Evolutionary conservation across 306 rosid genomes (phyloP), one percentile per base, ranked within the genome.

Genomic region (Trifolium dubium): DNA sequence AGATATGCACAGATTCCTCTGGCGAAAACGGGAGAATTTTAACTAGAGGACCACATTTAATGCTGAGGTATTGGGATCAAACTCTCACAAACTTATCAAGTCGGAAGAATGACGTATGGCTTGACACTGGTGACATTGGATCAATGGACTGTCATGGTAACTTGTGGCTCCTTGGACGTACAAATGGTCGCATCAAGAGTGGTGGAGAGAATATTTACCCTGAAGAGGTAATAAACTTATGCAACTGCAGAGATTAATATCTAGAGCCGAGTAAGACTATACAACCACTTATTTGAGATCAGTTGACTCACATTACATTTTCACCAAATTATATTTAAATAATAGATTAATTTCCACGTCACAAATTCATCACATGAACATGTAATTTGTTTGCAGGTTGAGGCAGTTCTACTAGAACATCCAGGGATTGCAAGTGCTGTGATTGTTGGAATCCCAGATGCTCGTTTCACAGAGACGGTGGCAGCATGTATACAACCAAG

Each of bases 201-300:
- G 99, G 97, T 41, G 99, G 97, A 19, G 96, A 94, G 85, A 94
- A 88, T 70, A 64, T 94, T 80, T 94, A 88, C 75, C 97, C 97
- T 4, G 99, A 94, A 88, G 97, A 94, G 95, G 97, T 89, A 77
- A 8, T 49, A 49, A 15, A 69, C 60, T 2, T 69, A 50, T 2
- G 2, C 18, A 3, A 59, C 18, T 59, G 4, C 39, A 29, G 8
- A 30, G 64, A 58, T 2, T 29, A 11, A 29, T 29, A 10, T 11
- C 15, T 28, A 7, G 35, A 58, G 39, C 12, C 1, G 64, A 58
- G 18, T 29, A 56, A 10, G 37, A 23, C 9, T 5, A 28, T 5
- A 32, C 35, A 32, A 5, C 8, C 56, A 50, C 4, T 15, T 2
- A 50, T 50, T 50, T 50, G 56, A 15, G 10, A 50, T 50, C 23